Base-by-base conservation (phyloP, 2,329 filamentous ascomycete genomes). In the Metarhizium sp. region DNA sequence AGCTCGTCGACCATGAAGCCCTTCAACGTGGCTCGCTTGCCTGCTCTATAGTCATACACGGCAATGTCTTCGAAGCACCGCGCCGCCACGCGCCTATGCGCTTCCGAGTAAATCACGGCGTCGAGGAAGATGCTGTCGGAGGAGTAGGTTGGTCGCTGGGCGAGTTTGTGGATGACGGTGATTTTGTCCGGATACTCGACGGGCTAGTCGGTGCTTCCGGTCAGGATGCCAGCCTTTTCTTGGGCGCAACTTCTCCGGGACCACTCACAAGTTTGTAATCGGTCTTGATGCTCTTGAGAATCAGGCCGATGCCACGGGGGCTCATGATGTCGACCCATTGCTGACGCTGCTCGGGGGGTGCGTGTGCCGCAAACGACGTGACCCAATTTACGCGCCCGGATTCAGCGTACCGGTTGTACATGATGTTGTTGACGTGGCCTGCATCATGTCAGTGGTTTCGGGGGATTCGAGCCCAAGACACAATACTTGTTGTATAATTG, bases 341-440 rank as follows among this genome's bases (percentile, higher is more conserved):
- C 46, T 75, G 68, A 55, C 75, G 75, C 60, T 92, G 78, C 34
- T 71, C 68, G 0, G 82, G 80, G 62, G 90, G 84, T 50, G 83
- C 73, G 57, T 82, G 72, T 2, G 77, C 71, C 4, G 83, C 87
- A 61, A 89, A 86, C 64, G 90, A 86, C 55, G 78, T 76, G 30
- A 85, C 78, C 86, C 88, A 95, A 64, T 91, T 89, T 36, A 92
- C 81, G 40, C 92, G 81, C 4, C 85, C 85, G 6, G 86, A 86
- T 69, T 96, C 92, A 40, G 90, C 90, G 68, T 89, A 95, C 58
- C 87, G 81, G 62, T 88, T 85, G 69, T 95, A 95, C 60, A 81
- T 82, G 59, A 92, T 85, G 63, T 95, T 95, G 68, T 95, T 96
- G 51, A 96, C 87, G 69, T 96, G 90, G 7, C 66, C 67, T 70